A percentile compares a stretch with the other conserved stretches of the same genome.
These are phyloP conservation scores for Haplosporangium sp. DNA, from an alignment of 371 early-diverging fungal genomes.

Conservation along the genomic window DNA sequence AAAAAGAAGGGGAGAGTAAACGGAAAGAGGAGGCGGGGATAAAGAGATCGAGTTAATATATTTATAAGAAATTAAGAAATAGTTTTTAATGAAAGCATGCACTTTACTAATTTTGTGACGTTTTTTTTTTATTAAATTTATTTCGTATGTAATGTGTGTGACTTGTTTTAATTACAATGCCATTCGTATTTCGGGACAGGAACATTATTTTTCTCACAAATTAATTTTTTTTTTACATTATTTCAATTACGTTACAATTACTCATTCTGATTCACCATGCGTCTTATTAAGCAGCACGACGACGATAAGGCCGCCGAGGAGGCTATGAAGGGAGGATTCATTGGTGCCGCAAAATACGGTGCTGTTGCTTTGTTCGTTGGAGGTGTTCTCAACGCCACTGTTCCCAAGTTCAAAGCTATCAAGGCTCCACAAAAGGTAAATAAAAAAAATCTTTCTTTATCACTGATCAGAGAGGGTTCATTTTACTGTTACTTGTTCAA, in stretches of 20 bases:
- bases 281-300: constrained; percentile 45
- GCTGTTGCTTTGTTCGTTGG: constrained; percentile 49
- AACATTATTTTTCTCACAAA: too few species aligned
- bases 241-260: not conserved
- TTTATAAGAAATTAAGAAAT: too few species aligned
- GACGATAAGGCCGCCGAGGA: constrained; percentile 44
- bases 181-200: too few species aligned
- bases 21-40: too few species aligned
- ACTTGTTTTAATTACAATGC: too few species aligned
- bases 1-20: too few species aligned
- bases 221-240: not conserved
- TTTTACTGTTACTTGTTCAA: not conserved
- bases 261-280: constrained; percentile 20
- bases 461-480: not conserved
- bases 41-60: too few species aligned
- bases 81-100: too few species aligned
- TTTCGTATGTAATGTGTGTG: too few species aligned
- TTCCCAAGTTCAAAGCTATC: constrained; percentile 38
- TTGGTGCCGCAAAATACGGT: constrained; percentile 49
- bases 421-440: constrained; percentile 48
- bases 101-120: too few species aligned
- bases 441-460: not conserved
- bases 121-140: too few species aligned
- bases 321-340: constrained; percentile 51
- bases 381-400: constrained; percentile 35